Conservation (phyloP, 306 rosid species). For the Trifolium fragiferum region DNA sequence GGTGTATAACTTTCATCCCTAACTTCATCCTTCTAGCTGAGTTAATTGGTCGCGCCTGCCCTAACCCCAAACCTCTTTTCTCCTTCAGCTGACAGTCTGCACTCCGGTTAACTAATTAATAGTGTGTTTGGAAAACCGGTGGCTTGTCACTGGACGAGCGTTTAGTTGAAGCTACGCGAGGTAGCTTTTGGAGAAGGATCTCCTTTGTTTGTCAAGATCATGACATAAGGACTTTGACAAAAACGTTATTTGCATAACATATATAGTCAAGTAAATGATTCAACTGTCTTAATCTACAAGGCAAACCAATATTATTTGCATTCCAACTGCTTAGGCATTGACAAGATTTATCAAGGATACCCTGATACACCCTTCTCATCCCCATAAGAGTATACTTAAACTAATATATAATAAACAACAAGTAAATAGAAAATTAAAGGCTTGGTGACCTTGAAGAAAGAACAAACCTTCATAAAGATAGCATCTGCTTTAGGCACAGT, state of each 20-base stretch:
- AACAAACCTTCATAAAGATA: constrained; percentile 70
- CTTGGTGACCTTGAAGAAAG: too few relatives aligned
- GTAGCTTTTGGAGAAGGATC: neutral
- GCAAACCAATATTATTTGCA: neutral
- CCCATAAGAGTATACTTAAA: neutral
- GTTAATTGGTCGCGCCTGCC: neutral
- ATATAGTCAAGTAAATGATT: neutral
- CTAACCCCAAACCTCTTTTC: neutral
- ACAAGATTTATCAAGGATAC: constrained; percentile 11
- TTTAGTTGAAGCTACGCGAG: too few relatives aligned
- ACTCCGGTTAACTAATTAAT: neutral
- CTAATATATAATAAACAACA: too few relatives aligned
- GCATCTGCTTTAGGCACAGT: constrained; percentile 67
- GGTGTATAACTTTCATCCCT: neutral
- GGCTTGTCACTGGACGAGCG: too few relatives aligned
- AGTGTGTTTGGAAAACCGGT: neutral
- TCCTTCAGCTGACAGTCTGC: neutral
- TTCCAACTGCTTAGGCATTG: neutral
- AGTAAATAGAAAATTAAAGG: too few relatives aligned
- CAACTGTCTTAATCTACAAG: neutral
- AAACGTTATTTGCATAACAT: neutral
- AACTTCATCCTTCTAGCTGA: neutral
- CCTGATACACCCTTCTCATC: neutral
- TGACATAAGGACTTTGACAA: neutral
- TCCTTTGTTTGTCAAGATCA: neutral